Evolutionary conservation across 192 early-diverging fungal genomes (phyloP), one percentile per base, ranked within the genome.

Genomic region (Diversispora epigaea): DNA sequence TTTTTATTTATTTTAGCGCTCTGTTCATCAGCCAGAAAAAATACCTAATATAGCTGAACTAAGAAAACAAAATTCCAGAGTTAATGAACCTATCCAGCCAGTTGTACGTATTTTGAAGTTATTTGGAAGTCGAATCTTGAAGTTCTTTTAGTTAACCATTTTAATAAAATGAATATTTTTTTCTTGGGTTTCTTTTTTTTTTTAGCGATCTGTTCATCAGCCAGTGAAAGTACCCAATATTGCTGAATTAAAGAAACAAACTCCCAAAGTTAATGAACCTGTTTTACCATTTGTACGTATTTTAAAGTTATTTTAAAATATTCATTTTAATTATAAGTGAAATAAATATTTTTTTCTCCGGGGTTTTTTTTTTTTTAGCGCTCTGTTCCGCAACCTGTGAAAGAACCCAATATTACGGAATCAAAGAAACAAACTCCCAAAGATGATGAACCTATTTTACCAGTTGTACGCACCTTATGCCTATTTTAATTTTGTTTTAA

Each of bases 371-470:
- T 22, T 19, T 43, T 68, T 6, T 74, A 86, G 85, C 52, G 66
- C 22, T 90, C 89, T 39, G 89, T 87, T 9, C 89, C 89, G 72
- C 77, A 86, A 65, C 87, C 80, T 70, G 87, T 84, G 0, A 78
- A 88, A 78, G 81, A 89, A 19, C 86, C 86, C 2, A 82, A 87
- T 79, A 84, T 89, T 78, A 78, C 86, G 9, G 77, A 82, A 25
- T 75, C 85, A 62, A 85, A 86, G 68, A 79, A 80, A 21, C 73
- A 81, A 60, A 69, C 84, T 25, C 84, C 84, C 71, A 82, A 80
- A 56, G 25, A 32, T 32, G 25, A 32, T 2, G 77, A 77, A 14
- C 81, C 83, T 61, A 40, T 77, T 11, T 75, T 77, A 39, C 81
- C 81, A 14, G 73, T 78, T 66, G 81, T 82, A 78, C 15, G 61